Base-by-base conservation (phyloP, 164 flowering plant species). In the Tetrastigma voinierianum region DNA sequence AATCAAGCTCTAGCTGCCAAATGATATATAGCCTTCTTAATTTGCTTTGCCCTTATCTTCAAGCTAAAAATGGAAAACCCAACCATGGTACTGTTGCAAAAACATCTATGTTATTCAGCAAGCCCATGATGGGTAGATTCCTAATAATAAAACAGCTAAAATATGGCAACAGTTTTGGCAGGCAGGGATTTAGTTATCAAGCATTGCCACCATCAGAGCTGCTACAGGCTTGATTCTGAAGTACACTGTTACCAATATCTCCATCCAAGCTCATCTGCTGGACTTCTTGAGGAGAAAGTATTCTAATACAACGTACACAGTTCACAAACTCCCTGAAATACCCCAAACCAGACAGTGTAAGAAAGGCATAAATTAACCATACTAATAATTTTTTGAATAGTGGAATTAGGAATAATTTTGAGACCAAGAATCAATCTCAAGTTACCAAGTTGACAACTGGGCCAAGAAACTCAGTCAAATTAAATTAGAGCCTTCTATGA, bases 261-360 rank as follows among this genome's bases (percentile, higher is more conserved):
- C 92, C 98, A 76, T 91, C 98, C 78, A 90, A 74, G 74, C 98
- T 94, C 98, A 94, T 91, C 63, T 88, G 91, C 72, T 90, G 96
- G 25, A 91, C 98, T 84, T 95, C 98, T 74, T 89, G 93, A 46
- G 98, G 96, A 20, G 97, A 92, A 46, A 95, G 78, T 54, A 95
- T 95, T 81, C 82, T 92, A 72, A 95, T 89, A 80, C 88, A 82
- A 1, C 92, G 86, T 9, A 95, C 96, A 72, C 97, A 95, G 74
- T 66, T 90, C 59, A 92, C 97, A 72, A 92, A 95, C 69, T 95
- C 97, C 83, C 99, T 95, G 91, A 48, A 76, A 55, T 21, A 51
- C 2, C 18, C 23, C 16, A 65, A 53, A 32, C 25, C 53, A 62
- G 17, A 46, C n/a, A 32, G 20, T 51, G 19, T 65, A 24, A 67